A percentile compares a stretch with the other conserved stretches of the same genome.
These are phyloP conservation scores for Yarrowia sp. DNA, from an alignment of 805 yeast species.

Conservation along the genomic window DNA sequence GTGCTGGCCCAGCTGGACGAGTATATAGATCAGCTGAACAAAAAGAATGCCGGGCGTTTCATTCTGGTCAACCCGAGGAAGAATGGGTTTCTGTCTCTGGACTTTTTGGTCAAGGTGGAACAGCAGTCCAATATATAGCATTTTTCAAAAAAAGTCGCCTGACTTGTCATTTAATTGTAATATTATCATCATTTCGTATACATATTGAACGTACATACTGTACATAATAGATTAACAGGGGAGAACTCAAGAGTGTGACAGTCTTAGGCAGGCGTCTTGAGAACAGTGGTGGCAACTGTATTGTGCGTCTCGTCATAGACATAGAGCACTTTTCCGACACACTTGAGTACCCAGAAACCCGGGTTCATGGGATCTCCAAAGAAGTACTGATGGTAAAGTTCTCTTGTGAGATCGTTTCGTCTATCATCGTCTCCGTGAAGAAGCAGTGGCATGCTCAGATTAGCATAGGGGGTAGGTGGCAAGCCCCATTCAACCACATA, in stretches of 20 bases:
- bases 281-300: conserved; percentile 14
- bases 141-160: too few relatives aligned
- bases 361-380: conserved; percentile 8
- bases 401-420: conserved; percentile 9
- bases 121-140: neutral
- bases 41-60: neutral
- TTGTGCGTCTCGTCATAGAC: conserved; percentile 23
- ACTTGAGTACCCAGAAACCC: conserved; percentile 27
- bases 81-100: conserved; percentile 31
- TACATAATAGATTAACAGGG: conserved; percentile 1
- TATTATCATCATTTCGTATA: neutral
- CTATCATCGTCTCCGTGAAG: conserved; percentile 15
- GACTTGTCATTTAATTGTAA: neutral
- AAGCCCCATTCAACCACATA: conserved; percentile 31
- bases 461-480: conserved; percentile 25
- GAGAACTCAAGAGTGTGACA: neutral
- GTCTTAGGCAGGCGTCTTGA: conserved; percentile 2
- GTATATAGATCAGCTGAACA: conserved; percentile 21
- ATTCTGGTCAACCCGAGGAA: conserved; percentile 19
- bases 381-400: conserved; percentile 16
- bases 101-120: conserved; percentile 16
- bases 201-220: neutral
- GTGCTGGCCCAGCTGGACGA: conserved; percentile 11
- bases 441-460: conserved; percentile 23
- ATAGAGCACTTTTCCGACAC: conserved; percentile 17